Conservation (phyloP, 2,329 filamentous ascomycete genomes). For the Fusarium dlaminii region DNA sequence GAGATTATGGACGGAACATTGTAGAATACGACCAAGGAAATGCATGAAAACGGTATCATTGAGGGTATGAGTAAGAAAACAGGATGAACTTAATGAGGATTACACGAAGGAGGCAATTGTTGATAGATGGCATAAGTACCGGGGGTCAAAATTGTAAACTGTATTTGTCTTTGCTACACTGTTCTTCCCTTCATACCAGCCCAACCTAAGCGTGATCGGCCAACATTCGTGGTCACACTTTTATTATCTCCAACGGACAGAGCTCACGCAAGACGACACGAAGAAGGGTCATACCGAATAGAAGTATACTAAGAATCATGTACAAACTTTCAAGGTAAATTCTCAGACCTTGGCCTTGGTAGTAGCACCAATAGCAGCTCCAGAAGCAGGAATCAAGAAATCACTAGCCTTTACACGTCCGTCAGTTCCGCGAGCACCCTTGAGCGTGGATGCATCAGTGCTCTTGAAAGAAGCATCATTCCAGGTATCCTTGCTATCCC, state of each 20-base stretch:
- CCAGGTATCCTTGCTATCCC: slow-evolving; percentile 52
- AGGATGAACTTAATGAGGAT: background rate
- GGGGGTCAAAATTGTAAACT: background rate
- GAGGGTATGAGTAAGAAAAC: background rate
- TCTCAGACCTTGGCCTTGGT: slow-evolving; percentile 18
- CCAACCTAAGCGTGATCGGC: background rate
- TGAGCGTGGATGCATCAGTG: slow-evolving; percentile 46
- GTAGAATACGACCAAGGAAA: background rate
- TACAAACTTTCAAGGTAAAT: background rate
- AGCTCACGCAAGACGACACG: fast-evolving
- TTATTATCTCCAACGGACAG: fast-evolving
- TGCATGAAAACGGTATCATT: background rate
- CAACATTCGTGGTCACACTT: background rate
- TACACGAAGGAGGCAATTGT: background rate
- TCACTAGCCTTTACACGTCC: slow-evolving; percentile 53
- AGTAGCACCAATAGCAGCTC: slow-evolving; percentile 36
- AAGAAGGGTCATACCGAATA: background rate
- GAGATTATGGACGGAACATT: background rate
- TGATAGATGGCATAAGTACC: background rate
- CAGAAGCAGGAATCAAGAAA: slow-evolving; percentile 53
- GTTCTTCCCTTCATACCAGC: background rate
- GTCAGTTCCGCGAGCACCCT: slow-evolving; percentile 49
- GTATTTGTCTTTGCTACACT: background rate
- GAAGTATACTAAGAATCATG: background rate
- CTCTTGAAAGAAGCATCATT: slow-evolving; percentile 52